These are phyloP conservation scores for Solanum peruvianum DNA, from an alignment of 257 asterid species.

Conservation along the genomic window DNA sequence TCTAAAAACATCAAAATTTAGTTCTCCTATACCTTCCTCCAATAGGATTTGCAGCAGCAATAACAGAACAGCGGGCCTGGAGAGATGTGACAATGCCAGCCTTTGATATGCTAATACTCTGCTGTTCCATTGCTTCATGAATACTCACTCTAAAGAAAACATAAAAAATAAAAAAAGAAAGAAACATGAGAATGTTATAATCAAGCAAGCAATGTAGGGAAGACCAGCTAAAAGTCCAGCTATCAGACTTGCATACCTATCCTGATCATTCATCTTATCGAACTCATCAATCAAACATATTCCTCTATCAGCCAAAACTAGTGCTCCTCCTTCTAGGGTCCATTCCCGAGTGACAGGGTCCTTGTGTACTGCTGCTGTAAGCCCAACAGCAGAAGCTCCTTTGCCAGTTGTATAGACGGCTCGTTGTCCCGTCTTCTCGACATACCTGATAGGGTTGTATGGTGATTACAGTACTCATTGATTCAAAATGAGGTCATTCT, in stretches of 20 bases:
- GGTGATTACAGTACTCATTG: conserved; percentile 1
- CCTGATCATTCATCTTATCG: conserved; percentile 99
- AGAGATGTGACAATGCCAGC: conserved; percentile 98
- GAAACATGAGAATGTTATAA: background rate
- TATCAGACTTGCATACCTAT: conserved; percentile 39
- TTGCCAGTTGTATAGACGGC: conserved; percentile 98
- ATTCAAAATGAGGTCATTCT: conserved; percentile 1
- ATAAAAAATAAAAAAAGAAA: background rate
- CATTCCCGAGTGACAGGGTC: conserved; percentile 98
- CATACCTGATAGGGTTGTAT: conserved; percentile 38
- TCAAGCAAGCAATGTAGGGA: conserved; percentile 3
- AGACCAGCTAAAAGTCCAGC: background rate
- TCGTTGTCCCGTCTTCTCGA: conserved; percentile 91
- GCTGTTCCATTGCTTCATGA: conserved; percentile 99
- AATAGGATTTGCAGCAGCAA: conserved; percentile 99
- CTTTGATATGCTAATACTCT: conserved; percentile 95
- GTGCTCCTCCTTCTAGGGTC: conserved; percentile 99
- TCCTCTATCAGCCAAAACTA: conserved; percentile 98
- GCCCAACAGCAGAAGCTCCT: conserved; percentile 99
- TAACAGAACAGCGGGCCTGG: conserved; percentile 97
- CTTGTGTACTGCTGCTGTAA: conserved; percentile 98
- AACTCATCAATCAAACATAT: conserved; percentile 97
- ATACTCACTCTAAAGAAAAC: conserved; percentile 72
- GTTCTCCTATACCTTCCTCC: conserved; percentile 73
- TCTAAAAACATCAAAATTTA: background rate